Conservation (phyloP, 805 yeast species). For the Ogataea nonfermentans region DNA sequence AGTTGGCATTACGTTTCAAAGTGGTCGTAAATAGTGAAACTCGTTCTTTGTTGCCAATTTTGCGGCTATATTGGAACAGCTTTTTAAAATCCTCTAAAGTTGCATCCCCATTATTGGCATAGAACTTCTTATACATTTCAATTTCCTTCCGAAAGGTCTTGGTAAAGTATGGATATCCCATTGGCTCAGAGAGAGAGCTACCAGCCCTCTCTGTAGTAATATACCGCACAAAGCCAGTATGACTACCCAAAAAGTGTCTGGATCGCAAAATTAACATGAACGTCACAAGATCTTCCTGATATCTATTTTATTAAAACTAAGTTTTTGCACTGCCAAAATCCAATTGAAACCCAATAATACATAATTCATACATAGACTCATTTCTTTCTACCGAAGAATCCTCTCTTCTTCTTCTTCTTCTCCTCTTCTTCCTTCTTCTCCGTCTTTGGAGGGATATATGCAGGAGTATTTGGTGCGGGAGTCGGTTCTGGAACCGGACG, state of each 20-base stretch:
- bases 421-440: conserved; percentile 28
- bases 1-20: conserved; percentile 25
- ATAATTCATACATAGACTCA: conserved; percentile 18
- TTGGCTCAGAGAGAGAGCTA: conserved; percentile 12
- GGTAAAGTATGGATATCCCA: conserved; percentile 25
- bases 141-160: conserved; percentile 23
- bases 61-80: conserved; percentile 11
- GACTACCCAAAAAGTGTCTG: background rate
- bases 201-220: background rate
- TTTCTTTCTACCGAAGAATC: conserved; percentile 75
- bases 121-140: conserved; percentile 11
- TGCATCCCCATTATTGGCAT: conserved; percentile 12
- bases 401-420: conserved; percentile 56
- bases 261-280: background rate
- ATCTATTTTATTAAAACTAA: background rate
- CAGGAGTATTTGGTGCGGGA: conserved; percentile 43
- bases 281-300: background rate
- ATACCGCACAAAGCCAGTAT: background rate
- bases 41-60: conserved; percentile 9
- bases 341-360: conserved; percentile 4
- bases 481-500: conserved; percentile 31
- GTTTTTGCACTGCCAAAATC: no score
- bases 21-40: conserved; percentile 20
- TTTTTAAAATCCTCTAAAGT: conserved; percentile 18
- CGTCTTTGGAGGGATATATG: conserved; percentile 46